phyloP scores from a whole-genome alignment of 495 filamentous ascomycete species.

The Talaromyces stipitatus region DNA sequence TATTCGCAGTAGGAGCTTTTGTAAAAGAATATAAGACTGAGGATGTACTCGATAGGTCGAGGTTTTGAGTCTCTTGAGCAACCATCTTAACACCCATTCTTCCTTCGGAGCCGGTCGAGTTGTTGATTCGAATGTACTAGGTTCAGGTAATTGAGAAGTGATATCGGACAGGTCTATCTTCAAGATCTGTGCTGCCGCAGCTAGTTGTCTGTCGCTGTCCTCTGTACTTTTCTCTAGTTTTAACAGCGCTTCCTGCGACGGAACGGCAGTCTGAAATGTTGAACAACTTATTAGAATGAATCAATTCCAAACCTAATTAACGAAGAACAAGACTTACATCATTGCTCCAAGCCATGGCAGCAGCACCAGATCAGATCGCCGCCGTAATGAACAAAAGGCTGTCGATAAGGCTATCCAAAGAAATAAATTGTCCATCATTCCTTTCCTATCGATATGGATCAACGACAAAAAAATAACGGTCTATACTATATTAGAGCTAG shows the following conservation, averaged over 20 bases:
- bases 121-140: constrained; percentile 21
- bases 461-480: constrained; percentile 1
- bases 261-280: constrained; percentile 8
- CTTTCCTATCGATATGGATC: constrained; percentile 1
- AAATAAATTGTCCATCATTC: constrained; percentile 13
- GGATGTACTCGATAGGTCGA: constrained; percentile 37
- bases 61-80: constrained; percentile 52
- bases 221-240: constrained; percentile 43
- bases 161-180: constrained; percentile 33
- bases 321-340: constrained; percentile 24
- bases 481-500: not conserved
- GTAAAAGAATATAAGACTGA: constrained; percentile 41
- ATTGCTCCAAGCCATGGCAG: constrained; percentile 33
- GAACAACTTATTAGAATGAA: not conserved
- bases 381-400: not conserved
- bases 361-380: not conserved
- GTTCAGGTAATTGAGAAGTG: constrained; percentile 10
- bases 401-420: not conserved
- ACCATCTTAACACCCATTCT: constrained; percentile 62
- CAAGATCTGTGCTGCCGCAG: constrained; percentile 41
- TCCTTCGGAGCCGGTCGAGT: constrained; percentile 39
- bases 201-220: constrained; percentile 29
- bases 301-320: not conserved
- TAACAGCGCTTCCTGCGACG: constrained; percentile 44
- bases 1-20: constrained; percentile 37